Evolutionary conservation across 306 rosid species (phyloP).

Genomic region (Cucumis hystrix): DNA sequence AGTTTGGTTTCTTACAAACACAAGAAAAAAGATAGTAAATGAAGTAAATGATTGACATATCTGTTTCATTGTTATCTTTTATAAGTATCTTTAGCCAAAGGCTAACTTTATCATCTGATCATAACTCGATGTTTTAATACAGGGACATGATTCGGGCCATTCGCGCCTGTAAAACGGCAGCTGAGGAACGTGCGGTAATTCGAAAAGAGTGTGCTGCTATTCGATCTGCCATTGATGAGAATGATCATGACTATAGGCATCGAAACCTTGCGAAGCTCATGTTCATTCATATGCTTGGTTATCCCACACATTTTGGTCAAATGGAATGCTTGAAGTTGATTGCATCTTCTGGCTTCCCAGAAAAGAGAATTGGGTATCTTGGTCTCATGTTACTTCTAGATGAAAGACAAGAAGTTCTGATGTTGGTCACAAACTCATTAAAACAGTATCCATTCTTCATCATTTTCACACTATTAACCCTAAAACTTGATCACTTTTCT

Average conservation of each 20-base stretch:
- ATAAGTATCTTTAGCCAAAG: neutral
- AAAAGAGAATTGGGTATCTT: slow-evolving; percentile 97
- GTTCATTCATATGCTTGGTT: slow-evolving; percentile 99
- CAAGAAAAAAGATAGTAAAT: neutral
- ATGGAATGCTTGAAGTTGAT: slow-evolving; percentile 97
- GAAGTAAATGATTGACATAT: neutral
- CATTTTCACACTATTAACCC: neutral
- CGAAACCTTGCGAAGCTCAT: slow-evolving; percentile 95
- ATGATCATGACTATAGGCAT: slow-evolving; percentile 75
- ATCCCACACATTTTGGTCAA: slow-evolving; percentile 99
- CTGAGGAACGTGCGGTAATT: slow-evolving; percentile 94
- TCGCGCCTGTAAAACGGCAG: slow-evolving; percentile 97
- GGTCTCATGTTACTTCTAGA: slow-evolving; percentile 99
- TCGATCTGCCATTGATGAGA: slow-evolving; percentile 83
- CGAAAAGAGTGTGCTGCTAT: slow-evolving; percentile 99
- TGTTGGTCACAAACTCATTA: slow-evolving; percentile 95
- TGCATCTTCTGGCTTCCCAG: slow-evolving; percentile 93
- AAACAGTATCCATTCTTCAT: slow-evolving; percentile 84
- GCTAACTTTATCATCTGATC: neutral
- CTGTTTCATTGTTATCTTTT: neutral
- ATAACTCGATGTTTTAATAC: slow-evolving; percentile 13
- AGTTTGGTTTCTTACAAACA: neutral
- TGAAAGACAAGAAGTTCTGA: slow-evolving; percentile 99
- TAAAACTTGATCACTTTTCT: neutral
- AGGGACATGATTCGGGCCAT: slow-evolving; percentile 99